These are phyloP conservation scores for Amoeboaphelidium protococcarum DNA, from an alignment of 371 early-diverging fungal species.

Conservation along the genomic window DNA sequence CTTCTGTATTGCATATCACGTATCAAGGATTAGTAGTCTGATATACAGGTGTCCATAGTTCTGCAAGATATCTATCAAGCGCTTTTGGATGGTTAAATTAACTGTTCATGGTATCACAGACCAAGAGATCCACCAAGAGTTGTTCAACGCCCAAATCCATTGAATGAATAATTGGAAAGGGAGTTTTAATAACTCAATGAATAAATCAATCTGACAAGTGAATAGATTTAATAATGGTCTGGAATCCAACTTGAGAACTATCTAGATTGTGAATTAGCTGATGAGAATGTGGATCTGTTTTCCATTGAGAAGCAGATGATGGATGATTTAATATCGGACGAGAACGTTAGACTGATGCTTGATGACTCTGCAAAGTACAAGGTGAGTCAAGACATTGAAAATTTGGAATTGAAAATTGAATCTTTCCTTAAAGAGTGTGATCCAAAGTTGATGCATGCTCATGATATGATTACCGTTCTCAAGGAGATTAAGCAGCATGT, in stretches of 20 bases:
- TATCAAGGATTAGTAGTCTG: neutral
- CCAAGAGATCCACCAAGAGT: neutral
- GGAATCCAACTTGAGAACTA: neutral
- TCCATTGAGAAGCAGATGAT: neutral
- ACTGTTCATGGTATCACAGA: neutral
- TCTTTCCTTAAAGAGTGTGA: too few species aligned
- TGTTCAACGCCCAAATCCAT: neutral
- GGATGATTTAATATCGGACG: neutral
- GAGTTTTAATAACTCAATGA: neutral
- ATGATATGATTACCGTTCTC: too few species aligned
- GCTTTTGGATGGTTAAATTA: neutral
- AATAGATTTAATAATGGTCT: neutral
- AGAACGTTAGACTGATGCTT: neutral
- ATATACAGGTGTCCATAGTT: neutral
- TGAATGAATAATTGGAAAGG: neutral
- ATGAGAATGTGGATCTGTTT: neutral
- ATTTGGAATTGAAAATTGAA: too few species aligned
- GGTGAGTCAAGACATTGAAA: too few species aligned
- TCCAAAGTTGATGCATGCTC: too few species aligned
- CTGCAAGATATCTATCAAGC: neutral
- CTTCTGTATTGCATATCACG: neutral
- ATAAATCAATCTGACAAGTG: neutral
- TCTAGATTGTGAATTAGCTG: neutral
- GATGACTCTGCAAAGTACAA: too few species aligned
- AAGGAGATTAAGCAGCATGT: too few species aligned